Percentiles rank a stretch among this genome's conserved stretches.
Conservation (phyloP, 1,284 basidiomycete genomes). For the Cutaneotrichosporon cavernicola region DNA sequence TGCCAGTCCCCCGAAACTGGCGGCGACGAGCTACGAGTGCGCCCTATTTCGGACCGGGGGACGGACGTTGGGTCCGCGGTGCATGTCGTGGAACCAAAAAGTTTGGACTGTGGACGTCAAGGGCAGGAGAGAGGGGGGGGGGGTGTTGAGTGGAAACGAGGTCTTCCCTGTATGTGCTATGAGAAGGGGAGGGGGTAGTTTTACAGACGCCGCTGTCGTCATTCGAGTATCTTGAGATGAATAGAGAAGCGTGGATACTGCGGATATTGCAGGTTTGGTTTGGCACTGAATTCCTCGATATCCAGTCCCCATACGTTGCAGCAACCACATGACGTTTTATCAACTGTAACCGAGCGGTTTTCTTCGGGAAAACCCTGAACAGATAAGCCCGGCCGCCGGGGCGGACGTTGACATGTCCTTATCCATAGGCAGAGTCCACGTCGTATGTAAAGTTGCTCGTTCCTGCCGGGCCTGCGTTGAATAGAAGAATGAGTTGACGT, state of each 20-base stretch:
- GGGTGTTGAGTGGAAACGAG: neutral
- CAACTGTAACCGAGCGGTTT: neutral
- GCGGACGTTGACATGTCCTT: too few species aligned
- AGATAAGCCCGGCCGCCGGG: neutral
- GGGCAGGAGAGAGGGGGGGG: neutral
- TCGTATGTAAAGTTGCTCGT: neutral
- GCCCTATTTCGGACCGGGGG: conserved; percentile 2
- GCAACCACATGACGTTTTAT: neutral
- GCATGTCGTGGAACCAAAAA: too few species aligned
- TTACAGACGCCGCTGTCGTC: neutral
- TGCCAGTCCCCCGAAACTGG: neutral
- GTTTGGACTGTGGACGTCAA: too few species aligned
- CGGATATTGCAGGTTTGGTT: neutral
- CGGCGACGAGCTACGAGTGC: neutral
- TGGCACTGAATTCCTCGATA: neutral
- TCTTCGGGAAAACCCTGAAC: neutral
- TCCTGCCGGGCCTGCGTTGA: neutral
- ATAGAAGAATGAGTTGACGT: neutral
- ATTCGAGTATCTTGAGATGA: neutral
- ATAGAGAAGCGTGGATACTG: neutral
- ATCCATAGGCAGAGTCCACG: too few species aligned
- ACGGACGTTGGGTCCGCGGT: too few species aligned
- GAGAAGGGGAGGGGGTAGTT: neutral
- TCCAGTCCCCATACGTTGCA: neutral
- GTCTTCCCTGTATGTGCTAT: neutral